Percentiles rank a stretch among this genome's conserved stretches.
Conservation (phyloP, 1,139 yeast genomes). For the Suhomyces panamericanus region DNA sequence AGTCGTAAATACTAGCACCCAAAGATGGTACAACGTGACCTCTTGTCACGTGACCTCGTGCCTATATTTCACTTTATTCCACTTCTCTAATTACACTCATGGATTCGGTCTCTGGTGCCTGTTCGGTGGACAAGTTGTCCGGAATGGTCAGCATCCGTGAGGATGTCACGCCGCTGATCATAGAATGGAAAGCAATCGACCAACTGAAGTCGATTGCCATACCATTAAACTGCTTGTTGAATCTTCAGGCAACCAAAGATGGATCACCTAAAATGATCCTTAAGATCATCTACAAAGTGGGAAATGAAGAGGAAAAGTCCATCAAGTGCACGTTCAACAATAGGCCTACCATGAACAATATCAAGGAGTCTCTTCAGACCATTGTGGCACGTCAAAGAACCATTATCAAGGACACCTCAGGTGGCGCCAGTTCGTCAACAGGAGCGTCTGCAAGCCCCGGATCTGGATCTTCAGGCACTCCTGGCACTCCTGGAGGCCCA, state of each 20-base stretch:
- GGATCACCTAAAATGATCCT: constrained; percentile 68
- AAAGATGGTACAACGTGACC: too few species aligned
- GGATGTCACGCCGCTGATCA: constrained; percentile 61
- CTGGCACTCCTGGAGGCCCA: constrained; percentile 8
- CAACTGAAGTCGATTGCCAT: constrained; percentile 49
- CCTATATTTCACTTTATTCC: not conserved
- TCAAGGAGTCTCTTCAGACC: constrained; percentile 68
- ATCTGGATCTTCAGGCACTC: constrained; percentile 2
- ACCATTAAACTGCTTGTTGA: constrained; percentile 53
- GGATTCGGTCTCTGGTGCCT: constrained; percentile 59
- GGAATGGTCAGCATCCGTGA: constrained; percentile 69
- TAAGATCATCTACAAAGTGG: constrained; percentile 49
- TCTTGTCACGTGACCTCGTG: not conserved
- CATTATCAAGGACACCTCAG: constrained; percentile 30
- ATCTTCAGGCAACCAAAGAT: constrained; percentile 75
- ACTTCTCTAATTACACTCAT: constrained; percentile 14
- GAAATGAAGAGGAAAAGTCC: constrained; percentile 45
- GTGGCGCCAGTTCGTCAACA: not conserved
- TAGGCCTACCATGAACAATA: constrained; percentile 72
- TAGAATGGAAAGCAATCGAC: constrained; percentile 74
- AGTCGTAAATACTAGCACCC: too few species aligned
- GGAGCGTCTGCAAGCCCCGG: constrained; percentile 13
- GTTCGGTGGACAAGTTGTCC: constrained; percentile 62
- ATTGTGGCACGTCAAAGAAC: constrained; percentile 70
- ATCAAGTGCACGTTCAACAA: constrained; percentile 63